Evolutionary conservation across 2,329 filamentous ascomycete genomes (phyloP), one percentile per base, ranked within the genome.

Genomic region (Ophiocordyceps unilateralis): DNA sequence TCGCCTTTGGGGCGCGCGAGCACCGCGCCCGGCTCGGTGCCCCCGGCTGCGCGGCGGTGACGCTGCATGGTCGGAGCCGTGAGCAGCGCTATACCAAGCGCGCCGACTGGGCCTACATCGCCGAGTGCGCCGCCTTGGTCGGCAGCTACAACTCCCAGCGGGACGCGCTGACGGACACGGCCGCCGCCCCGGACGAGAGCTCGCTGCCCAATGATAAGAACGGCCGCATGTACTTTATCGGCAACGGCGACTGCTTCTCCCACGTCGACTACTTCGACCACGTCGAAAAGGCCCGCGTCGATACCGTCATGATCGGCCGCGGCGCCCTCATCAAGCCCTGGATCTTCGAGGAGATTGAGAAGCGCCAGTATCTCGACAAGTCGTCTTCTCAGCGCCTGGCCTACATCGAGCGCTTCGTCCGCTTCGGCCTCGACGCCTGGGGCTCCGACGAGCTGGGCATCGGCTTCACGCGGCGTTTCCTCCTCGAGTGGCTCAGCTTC

Each of bases 311-410:
- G 91, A 78, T 96, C 47, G 91, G 81, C n/a, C 83, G 91, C 47
- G 91, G 91, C 44, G 91, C 91, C 10, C 73, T 98, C 45, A 85
- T 96, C 64, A 98, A 98, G 65, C 91, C 91, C 1, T 98, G 91
- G 91, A 70, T 98, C 48, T 98, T 96, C 57, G 91, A 98, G 61
- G 91, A 98, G 63, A 96, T 98, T 44, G 76, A 84, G 51, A 74
- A 78, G 48, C 83, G 83, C 5, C 91, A 96, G 62, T 95, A 96
- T 57, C 75, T 98, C 34, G 91, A 98, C 68, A 98, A 98, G 62
- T 86, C 84, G 3, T 82, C 89, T 2, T 73, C 78, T 5, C 89
- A 98, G 66, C 82, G 91, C 45, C 73, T 98, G 24, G 65, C 68
- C 30, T 87, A 93, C 55, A 69, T 98, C 30, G 86, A 94, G 62